Evolutionary conservation across 106 monocot species (phyloP).

Genomic region (Dioscorea zingiberensis): DNA sequence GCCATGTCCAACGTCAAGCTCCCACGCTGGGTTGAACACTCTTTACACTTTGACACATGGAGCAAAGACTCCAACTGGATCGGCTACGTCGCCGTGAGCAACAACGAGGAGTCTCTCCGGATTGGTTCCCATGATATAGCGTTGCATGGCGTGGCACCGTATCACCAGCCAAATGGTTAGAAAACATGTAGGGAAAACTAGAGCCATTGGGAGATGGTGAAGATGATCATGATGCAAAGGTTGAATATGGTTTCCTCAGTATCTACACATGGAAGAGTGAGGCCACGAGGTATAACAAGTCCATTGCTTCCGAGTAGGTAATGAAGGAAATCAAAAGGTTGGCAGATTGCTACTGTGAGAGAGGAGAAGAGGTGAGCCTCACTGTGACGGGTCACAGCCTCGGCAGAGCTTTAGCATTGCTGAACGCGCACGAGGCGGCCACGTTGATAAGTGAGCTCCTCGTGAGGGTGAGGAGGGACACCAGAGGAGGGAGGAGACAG

Average conservation of each 20-base stretch:
- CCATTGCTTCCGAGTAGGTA: constrained; percentile 65
- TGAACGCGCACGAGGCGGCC: no score
- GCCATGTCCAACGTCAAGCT: no score
- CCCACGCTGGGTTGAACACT: constrained; percentile 35
- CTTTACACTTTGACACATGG: constrained; percentile 40
- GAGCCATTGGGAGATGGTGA: constrained; percentile 12
- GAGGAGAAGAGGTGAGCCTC: no score
- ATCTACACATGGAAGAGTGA: constrained; percentile 55
- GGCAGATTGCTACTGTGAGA: constrained; percentile 32
- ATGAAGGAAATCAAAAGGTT: constrained; percentile 40
- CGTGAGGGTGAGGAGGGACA: no score
- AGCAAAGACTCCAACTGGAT: constrained; percentile 70
- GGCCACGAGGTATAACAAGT: no score
- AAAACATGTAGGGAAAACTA: constrained; percentile 37
- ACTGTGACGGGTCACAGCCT: no score
- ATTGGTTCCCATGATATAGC: constrained; percentile 51
- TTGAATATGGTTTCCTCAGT: constrained; percentile 56
- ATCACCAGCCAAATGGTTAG: constrained; percentile 40
- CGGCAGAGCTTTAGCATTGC: no score
- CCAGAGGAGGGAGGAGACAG: no score
- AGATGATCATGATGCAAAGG: constrained; percentile 22
- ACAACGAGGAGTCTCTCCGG: constrained; percentile 34
- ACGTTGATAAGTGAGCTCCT: no score
- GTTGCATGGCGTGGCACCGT: no score
- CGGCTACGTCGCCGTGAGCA: constrained; percentile 63